Evolutionary conservation across 2,329 filamentous ascomycete species (phyloP), one percentile per base, ranked within the genome.

Genomic region (Elsinoe arachidis): DNA sequence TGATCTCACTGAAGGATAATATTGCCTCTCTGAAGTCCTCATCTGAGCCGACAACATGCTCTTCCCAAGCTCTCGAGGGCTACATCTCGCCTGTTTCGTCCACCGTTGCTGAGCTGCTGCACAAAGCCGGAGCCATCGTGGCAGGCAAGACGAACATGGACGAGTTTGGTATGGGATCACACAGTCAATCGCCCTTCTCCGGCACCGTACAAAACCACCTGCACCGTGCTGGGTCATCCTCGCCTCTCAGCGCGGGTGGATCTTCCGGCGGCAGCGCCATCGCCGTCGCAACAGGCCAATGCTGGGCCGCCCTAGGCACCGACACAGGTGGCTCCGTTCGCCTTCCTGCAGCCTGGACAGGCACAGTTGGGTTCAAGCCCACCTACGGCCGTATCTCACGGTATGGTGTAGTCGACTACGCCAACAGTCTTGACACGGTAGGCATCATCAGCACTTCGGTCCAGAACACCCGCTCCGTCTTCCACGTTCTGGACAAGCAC

Each of bases 261-360:
- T 96, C 91, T 69, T 97, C 92, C 2, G 93, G 93, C 41, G 93
- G 93, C 15, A 96, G 91, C 69, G 93, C 93, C 2, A 82, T 95
- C 9, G 89, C 90, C 12, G 88, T 97, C 37, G 83, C 81, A 17
- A 77, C 79, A 0, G 80, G 80, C 4, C 77, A 84, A 66, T 83
- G 80, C 63, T 78, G 79, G 75, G 78, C 78, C 73, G 90, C 90
- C 6, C 74, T 99, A 26, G 93, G 93, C 15, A 97, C 93, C 17
- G 93, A 99, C 69, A 99, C 91, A 0, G 91, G 91, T 62, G 91
- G 91, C 12, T 95, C 88, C 1, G 86, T 96, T 51, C 80, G 91
- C 59, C 78, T 96, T 51, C 91, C 91, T 0, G 91, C 91, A 12
- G 88, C 91, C 1, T 96, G 95, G 68, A 90, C 86, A 7, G 87